These are phyloP conservation scores for Moesziomyces sp. DNA, from an alignment of 1,284 basidiomycete genomes.

Conservation along the genomic window DNA sequence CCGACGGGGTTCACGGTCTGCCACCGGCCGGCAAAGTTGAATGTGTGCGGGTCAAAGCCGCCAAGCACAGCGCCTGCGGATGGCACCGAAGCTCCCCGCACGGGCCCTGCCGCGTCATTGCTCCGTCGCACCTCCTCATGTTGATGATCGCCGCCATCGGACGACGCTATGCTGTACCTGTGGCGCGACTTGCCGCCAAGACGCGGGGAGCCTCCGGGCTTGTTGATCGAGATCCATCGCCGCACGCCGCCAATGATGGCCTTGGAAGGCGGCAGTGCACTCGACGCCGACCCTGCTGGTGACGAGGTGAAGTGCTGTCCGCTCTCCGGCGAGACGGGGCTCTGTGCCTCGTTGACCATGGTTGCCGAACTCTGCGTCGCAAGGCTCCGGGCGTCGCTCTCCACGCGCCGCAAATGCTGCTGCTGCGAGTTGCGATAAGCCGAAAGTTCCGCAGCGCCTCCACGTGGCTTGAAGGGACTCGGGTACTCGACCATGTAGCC, in stretches of 20 bases:
- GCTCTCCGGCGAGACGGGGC: slow-evolving; percentile 23
- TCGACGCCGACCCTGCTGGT: slow-evolving; percentile 6
- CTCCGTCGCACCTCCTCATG: slow-evolving; percentile 8
- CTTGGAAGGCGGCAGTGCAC: slow-evolving; percentile 30
- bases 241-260: slow-evolving; percentile 58
- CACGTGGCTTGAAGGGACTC: slow-evolving; percentile 45
- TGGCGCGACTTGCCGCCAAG: slow-evolving; percentile 22
- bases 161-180: slow-evolving; percentile 29
- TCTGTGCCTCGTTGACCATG: slow-evolving; percentile 20
- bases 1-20: slow-evolving; percentile 30
- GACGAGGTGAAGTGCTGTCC: slow-evolving; percentile 10
- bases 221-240: slow-evolving; percentile 59
- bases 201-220: slow-evolving; percentile 23
- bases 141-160: slow-evolving; percentile 20
- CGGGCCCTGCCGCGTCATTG: slow-evolving; percentile 2
- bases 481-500: slow-evolving; percentile 37
- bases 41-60: slow-evolving; percentile 37
- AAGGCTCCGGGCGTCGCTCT: slow-evolving; percentile 27
- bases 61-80: slow-evolving; percentile 1
- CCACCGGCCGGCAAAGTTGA: slow-evolving; percentile 52
- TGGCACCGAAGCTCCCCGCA: slow-evolving; percentile 1
- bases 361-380: slow-evolving; percentile 22
- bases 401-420: slow-evolving; percentile 15
- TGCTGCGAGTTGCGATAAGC: slow-evolving; percentile 14
- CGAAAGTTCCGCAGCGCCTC: slow-evolving; percentile 13